Evolutionary conservation across 352 stramenopile genomes (phyloP), one percentile per base, ranked within the genome.

Genomic region (Halophytophthora polymorphica): DNA sequence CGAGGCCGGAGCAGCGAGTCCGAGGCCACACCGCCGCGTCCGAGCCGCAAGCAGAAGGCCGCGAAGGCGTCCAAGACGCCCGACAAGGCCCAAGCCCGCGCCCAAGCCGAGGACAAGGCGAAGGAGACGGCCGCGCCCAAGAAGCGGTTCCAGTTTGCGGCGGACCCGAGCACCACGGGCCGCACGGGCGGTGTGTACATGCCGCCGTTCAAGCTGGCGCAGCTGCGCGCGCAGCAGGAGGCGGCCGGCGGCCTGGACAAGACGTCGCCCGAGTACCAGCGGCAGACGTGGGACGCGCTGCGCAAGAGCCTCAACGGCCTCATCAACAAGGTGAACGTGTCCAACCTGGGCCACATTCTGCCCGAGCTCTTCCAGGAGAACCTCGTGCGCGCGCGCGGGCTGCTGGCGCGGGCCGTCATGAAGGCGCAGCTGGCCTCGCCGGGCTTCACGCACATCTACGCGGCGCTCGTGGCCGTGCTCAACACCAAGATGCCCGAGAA

Each of bases 401-500:
- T 99, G 13, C 70, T 99, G 19, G 84, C 83, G 22, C 79, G 95
- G 34, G 96, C 94, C 7, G 69, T 99, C 28, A 95, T 99, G 77
- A 98, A 98, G 61, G 96, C 97, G 7, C 94, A 98, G 50, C 62
- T 98, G 19, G 95, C 93, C 1, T 98, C 95, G 18, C 96, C 97
- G 14, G 90, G 96, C 10, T 98, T 98, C 63, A 98, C 94, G 42
- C 88, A 97, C 71, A 93, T 98, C 38, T 99, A 99, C 65, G 96
- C 97, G 2, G 93, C 95, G 10, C 60, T 99, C 1, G 80, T 99
- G 18, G 90, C 96, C 1, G 97, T 99, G n/a, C 61, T 99, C 40
- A 99, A 99, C 74, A 98, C 96, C 1, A 99, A 99, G 62, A 86
- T 99, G 41, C 97, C 97, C 0, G 96, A 99, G 65, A 96, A 96